Base-by-base conservation (phyloP, 176 grass and related monocot species). In the Carex scoparia region DNA sequence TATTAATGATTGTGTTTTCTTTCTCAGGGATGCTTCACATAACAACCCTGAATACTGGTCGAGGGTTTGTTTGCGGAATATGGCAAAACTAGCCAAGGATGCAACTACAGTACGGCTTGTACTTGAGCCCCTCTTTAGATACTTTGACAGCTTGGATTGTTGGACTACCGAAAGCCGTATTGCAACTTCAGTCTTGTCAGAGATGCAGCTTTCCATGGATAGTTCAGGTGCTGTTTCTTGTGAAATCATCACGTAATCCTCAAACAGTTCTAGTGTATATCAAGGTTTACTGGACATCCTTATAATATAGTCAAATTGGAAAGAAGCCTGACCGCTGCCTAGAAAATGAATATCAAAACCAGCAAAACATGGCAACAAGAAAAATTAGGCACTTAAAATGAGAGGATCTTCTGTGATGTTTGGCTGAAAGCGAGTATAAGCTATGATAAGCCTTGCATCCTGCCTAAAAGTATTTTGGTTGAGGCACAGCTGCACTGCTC, bases 81-180 rank as follows among this genome's bases (percentile, higher is more conserved):
- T 99, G 93, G 90, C 96, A 56, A 90, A 90, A 87, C 89, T 99
- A 59, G 96, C 96, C 11, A 90, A 88, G 85, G 96, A 94, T 76
- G 90, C 96, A 67, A 94, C 96, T 65, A 99, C 93, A 79, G 85
- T 95, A 55, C 84, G 93, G 18, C 88, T 87, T 74, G 87, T 99
- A 91, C 87, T 99, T 82, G 96, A 99, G 69, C 93, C 96, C 62
- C 81, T 99, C 64, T 92, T 92, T 79, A 93, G 88, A 60, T 88
- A 94, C 85, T 93, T 99, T 64, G 96, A 99, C 61, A 89, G 79
- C 79, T 90, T 87, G 14, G 82, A 85, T 84, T 92, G 86, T 53
- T 99, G 96, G 96, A 95, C 93, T 82, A 87, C 91, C 65, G 91
- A 99, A 86, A 91, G 65, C 83, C 85, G 91, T 58, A 87, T 99